Conservation (phyloP, 371 early-diverging fungal species). For the Blyttiomyces sp. region DNA sequence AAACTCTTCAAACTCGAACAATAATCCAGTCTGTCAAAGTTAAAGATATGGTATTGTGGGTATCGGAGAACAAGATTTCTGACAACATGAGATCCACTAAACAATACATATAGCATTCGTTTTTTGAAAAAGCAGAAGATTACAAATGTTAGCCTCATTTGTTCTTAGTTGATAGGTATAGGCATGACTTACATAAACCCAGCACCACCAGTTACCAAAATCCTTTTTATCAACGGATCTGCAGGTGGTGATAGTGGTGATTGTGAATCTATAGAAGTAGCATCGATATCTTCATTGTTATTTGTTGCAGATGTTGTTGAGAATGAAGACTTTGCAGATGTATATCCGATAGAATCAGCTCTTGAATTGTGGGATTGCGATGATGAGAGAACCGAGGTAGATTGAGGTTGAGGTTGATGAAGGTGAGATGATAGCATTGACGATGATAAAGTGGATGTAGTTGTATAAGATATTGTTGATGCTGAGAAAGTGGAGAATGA, state of each 20-base stretch:
- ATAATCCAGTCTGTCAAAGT: slow-evolving; percentile 80
- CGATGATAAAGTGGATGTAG: too few species aligned
- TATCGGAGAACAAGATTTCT: slow-evolving; percentile 61
- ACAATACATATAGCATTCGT: slow-evolving; percentile 31
- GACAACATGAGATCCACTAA: slow-evolving; percentile 54
- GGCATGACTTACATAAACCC: slow-evolving; percentile 75
- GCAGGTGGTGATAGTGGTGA: background rate
- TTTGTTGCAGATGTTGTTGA: too few species aligned
- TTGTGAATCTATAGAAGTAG: too few species aligned
- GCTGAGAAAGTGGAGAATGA: too few species aligned
- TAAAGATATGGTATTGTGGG: slow-evolving; percentile 69
- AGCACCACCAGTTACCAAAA: slow-evolving; percentile 84
- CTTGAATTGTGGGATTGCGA: too few species aligned
- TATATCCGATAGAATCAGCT: too few species aligned
- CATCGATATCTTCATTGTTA: too few species aligned
- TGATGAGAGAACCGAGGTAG: too few species aligned
- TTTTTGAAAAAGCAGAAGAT: slow-evolving; percentile 18
- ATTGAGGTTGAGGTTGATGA: too few species aligned
- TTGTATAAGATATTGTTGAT: too few species aligned
- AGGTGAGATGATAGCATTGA: too few species aligned
- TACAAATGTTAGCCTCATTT: background rate
- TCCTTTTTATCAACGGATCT: slow-evolving; percentile 19
- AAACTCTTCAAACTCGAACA: slow-evolving; percentile 71
- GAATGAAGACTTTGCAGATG: too few species aligned
- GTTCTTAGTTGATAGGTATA: background rate